phyloP scores from a whole-genome alignment of 78 protist species.

The Tieghemostelium lacteum region DNA sequence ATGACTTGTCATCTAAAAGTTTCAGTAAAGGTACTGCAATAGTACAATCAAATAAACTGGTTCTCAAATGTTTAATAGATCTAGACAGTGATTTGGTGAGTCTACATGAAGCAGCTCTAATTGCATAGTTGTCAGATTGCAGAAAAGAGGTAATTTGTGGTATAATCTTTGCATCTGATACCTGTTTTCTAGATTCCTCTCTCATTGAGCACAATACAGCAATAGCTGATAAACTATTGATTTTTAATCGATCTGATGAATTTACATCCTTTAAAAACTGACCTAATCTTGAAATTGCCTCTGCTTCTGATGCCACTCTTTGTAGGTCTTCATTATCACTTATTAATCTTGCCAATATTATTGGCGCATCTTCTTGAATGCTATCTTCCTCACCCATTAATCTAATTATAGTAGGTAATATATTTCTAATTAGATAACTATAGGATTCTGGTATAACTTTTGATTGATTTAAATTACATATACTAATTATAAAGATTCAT shows the following conservation, averaged over 20 bases:
- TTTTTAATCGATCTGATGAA: constrained; percentile 42
- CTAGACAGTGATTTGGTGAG: constrained; percentile 45
- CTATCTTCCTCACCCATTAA: constrained; percentile 67
- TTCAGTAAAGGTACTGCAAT: constrained; percentile 37
- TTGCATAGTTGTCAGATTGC: constrained; percentile 2
- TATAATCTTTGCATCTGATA: constrained; percentile 65
- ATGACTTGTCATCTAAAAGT: constrained; percentile 63
- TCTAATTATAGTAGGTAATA: constrained; percentile 57
- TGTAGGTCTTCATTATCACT: constrained; percentile 76
- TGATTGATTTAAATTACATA: constrained; percentile 53
- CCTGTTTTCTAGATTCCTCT: constrained; percentile 76
- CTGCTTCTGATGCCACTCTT: constrained; percentile 77
- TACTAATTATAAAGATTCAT: not conserved
- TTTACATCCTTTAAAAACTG: constrained; percentile 40
- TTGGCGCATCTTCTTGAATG: constrained; percentile 58
- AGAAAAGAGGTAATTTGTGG: constrained; percentile 41
- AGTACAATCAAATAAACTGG: constrained; percentile 78
- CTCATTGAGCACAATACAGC: constrained; percentile 60
- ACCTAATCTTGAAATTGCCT: constrained; percentile 60
- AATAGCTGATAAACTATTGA: constrained; percentile 68
- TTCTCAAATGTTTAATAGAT: constrained; percentile 74
- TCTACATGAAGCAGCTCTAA: constrained; percentile 81
- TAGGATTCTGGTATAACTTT: constrained; percentile 42
- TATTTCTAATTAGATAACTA: constrained; percentile 6
- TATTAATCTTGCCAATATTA: constrained; percentile 53